These are phyloP conservation scores for Rhazya stricta DNA, from an alignment of 257 asterid species.

Conservation along the genomic window DNA sequence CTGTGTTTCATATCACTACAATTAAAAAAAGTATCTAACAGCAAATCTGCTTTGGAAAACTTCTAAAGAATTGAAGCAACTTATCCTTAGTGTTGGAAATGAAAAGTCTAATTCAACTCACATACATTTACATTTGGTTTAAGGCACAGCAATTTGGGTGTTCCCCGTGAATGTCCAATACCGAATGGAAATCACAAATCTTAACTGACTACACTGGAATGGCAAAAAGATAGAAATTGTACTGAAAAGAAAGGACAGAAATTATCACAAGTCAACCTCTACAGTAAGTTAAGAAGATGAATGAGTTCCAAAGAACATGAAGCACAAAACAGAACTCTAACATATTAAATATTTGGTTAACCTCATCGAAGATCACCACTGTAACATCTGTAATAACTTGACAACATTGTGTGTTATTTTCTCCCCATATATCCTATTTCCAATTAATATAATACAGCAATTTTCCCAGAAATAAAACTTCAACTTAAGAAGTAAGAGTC, in stretches of 20 bases:
- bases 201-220: background rate
- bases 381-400: background rate
- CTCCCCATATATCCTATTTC: background rate
- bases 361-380: background rate
- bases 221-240: background rate
- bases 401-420: background rate
- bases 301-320: background rate
- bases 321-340: background rate
- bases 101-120: background rate
- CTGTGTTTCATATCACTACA: conserved; percentile 29
- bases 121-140: background rate
- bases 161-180: background rate
- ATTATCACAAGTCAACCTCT: background rate
- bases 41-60: background rate
- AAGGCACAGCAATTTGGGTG: background rate
- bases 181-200: background rate
- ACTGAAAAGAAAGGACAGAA: background rate
- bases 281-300: background rate
- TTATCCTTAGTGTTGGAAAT: background rate
- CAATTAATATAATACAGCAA: background rate
- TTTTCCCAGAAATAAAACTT: background rate
- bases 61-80: background rate
- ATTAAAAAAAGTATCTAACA: background rate
- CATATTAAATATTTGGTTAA: background rate
- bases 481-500: background rate